Conservation (phyloP, 139 green algal genomes). For the Tetradesmus obliquus region DNA sequence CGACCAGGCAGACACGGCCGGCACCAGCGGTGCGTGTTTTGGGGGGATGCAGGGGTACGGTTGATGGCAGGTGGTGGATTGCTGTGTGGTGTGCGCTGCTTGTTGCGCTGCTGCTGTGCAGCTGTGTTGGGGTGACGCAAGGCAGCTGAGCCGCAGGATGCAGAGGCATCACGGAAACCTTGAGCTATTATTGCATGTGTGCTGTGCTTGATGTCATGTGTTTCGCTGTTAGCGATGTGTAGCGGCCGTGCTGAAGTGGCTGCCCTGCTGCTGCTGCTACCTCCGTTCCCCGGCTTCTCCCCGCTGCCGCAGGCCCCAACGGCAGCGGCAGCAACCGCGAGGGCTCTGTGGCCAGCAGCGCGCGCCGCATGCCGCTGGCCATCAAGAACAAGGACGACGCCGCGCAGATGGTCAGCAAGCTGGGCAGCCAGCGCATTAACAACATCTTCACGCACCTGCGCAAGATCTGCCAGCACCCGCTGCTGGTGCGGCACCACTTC, state of each 20-base stretch:
- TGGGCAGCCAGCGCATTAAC: slow-evolving; percentile 76
- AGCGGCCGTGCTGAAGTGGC: too few species aligned
- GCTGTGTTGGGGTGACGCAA: neutral
- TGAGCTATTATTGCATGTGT: neutral
- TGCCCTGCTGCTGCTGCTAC: too few species aligned
- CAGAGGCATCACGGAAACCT: neutral
- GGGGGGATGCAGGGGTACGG: neutral
- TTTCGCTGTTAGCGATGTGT: neutral
- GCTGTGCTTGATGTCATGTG: neutral
- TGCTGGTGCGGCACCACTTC: slow-evolving; percentile 87
- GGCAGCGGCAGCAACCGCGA: neutral
- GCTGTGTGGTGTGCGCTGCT: neutral
- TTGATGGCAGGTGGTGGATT: neutral
- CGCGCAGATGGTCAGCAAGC: slow-evolving; percentile 44
- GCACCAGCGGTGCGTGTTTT: neutral
- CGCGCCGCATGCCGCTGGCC: neutral
- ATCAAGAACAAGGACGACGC: slow-evolving; percentile 6
- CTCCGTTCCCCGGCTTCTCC: neutral
- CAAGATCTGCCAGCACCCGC: slow-evolving; percentile 95
- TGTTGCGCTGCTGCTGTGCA: slow-evolving; percentile 5
- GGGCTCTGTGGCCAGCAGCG: neutral
- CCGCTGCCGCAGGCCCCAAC: neutral
- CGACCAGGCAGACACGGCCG: slow-evolving; percentile 17
- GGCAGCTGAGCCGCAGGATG: neutral
- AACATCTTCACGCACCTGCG: slow-evolving; percentile 95